Evolutionary conservation across 768 basidiomycete species (phyloP), one percentile per base, ranked within the genome.

Genomic region (Chiua virens): DNA sequence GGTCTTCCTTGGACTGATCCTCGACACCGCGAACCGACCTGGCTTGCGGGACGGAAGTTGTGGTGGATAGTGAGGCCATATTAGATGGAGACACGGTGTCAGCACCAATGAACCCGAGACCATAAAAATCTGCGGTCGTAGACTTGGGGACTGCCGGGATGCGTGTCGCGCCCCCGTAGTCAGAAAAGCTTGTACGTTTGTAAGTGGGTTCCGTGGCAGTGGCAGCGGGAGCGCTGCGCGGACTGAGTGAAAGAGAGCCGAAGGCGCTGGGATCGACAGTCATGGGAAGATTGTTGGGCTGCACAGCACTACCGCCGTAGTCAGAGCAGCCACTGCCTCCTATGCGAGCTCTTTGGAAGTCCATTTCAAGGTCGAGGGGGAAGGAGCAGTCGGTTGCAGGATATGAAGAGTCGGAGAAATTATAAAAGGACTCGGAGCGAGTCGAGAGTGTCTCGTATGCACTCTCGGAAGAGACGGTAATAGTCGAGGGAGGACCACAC

Each of bases 401-500:
- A 65, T 78, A 76, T 8, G 77, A 75, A 42, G 82, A 80, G 49
- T 76, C 69, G 43, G 79, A 75, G 73, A 80, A 80, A 75, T 79
- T 83, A 78, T 82, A 86, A 71, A 82, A 77, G 49, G 85, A 82
- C 63, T 86, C 84, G 49, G 86, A 87, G 60, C 76, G 82, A 57
- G 78, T 78, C 21, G 87, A 88, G 34, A 81, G 67, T 28, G 82
- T 81, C 64, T 86, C 85, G 74, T 83, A 86, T 55, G 81, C 78
- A 54, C 87, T 89, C 69, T 90, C 87, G 55, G 86, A 85, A 37
- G 87, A 89, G 56, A 80, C 81, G 54, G 90, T 89, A 68, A 92
- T 83, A 57, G 85, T 79, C 49, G 90, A 92, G 44, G 82, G 85
- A 52, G 88, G 85, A 55, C 86, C 86, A 69, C 78, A 78, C 62